Conservation (phyloP, 1,284 basidiomycete species). For the Chondrostereum purpureum region DNA sequence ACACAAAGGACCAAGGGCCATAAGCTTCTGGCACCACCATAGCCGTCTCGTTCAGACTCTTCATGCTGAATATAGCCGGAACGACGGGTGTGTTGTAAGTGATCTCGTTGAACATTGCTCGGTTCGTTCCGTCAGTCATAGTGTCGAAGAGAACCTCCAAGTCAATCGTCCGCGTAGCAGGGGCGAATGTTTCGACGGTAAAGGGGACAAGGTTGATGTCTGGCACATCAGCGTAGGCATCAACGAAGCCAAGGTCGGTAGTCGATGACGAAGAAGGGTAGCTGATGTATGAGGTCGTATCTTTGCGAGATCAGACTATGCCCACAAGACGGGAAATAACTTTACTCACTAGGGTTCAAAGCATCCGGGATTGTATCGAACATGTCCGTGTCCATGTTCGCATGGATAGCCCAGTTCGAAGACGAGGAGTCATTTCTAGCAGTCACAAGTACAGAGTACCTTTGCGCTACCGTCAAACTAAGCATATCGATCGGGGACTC, state of each 20-base stretch:
- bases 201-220: slow-evolving; percentile 62
- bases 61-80: slow-evolving; percentile 69
- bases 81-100: slow-evolving; percentile 66
- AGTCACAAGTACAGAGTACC: slow-evolving; percentile 89
- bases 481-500: slow-evolving; percentile 67
- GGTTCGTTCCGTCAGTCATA: slow-evolving; percentile 75
- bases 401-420: slow-evolving; percentile 89
- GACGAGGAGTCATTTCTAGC: slow-evolving; percentile 78
- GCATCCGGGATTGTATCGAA: slow-evolving; percentile 74
- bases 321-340: neutral
- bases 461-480: slow-evolving; percentile 79
- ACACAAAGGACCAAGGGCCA: slow-evolving; percentile 70
- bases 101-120: slow-evolving; percentile 65
- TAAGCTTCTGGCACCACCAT: slow-evolving; percentile 61
- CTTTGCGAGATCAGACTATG: slow-evolving; percentile 26
- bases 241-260: slow-evolving; percentile 43
- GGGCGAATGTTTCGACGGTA: slow-evolving; percentile 34
- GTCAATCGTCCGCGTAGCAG: slow-evolving; percentile 46
- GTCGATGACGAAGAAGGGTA: slow-evolving; percentile 48
- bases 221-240: slow-evolving; percentile 49
- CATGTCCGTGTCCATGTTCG: slow-evolving; percentile 84
- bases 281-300: slow-evolving; percentile 72
- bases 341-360: slow-evolving; percentile 66
- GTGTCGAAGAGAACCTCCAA: slow-evolving; percentile 63
- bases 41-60: slow-evolving; percentile 74